Base-by-base conservation (phyloP, 495 filamentous ascomycete genomes). In the Bacidia gigantensis region DNA sequence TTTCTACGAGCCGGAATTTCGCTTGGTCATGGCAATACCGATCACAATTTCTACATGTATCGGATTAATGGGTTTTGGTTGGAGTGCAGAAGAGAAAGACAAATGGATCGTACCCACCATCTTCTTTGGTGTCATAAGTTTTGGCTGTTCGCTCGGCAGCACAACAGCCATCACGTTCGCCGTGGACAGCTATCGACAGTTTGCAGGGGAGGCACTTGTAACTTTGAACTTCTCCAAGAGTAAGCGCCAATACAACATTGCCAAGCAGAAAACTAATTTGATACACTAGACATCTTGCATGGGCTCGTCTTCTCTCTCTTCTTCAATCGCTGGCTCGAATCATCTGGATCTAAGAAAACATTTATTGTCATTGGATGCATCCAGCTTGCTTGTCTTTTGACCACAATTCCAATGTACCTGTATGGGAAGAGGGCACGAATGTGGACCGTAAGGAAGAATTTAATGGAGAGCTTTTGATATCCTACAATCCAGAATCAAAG, bases 91-190 rank as follows among this genome's bases (percentile, higher is more conserved):
- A 47, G 70, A 78, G 23, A 70, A 72, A n/a, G 76, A 94, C 64
- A 67, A 74, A 17, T 94, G 87, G 85, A 92, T 93, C 51, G 87
- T 95, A 21, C 92, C 92, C 1, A 95, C 90, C 0, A 63, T 93
- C 0, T 96, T 96, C 70, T 95, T 96, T 57, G 89, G 88, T 1
- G 62, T 93, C 42, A 83, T 95, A 51, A 93, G 87, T 14, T 98
- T 98, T 63, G 92, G 92, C 2, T 96, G 92, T 64, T 83, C 85
- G 40, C 74, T 96, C 10, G 90, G 89, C 0, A 87, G 82, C 45
- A 96, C 90, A n/a, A 96, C 90, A 1, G 77, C 86, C 22, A 95
- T 98, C 58, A 95, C 92, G 0, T 96, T 95, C 59, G 86, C 83
- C 49, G 88, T 98, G 22, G 90, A 98, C 64, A 86, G 83, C 58